A percentile compares a stretch with the other conserved stretches of the same genome.
phyloP scores from a whole-genome alignment of 2,329 filamentous ascomycete species.

The Penicillium fuscoglaucum region DNA sequence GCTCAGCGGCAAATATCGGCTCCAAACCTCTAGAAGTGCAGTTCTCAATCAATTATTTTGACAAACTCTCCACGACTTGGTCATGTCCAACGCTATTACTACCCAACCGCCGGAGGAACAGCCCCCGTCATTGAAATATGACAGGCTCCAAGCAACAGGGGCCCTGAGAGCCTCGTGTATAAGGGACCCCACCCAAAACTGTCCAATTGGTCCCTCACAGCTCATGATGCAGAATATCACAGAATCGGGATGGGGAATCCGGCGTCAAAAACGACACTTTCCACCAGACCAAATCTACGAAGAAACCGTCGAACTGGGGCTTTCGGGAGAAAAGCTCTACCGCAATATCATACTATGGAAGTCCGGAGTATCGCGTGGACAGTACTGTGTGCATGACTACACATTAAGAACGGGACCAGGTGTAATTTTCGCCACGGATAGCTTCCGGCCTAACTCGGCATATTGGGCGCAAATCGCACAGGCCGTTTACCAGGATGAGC shows the following conservation, averaged over 20 bases:
- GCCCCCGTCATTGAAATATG: background rate
- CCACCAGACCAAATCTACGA: constrained; percentile 1
- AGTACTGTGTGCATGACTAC: background rate
- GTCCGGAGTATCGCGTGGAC: background rate
- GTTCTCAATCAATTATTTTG: background rate
- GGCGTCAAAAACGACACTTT: background rate
- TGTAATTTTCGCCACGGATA: background rate
- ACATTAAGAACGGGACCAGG: background rate
- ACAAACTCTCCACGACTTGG: background rate
- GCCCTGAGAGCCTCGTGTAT: background rate
- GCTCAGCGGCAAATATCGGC: background rate
- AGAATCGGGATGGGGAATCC: background rate
- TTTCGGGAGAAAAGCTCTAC: background rate
- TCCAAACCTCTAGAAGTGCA: background rate
- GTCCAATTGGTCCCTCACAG: background rate
- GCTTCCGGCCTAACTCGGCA: constrained; percentile 6
- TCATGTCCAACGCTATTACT: background rate
- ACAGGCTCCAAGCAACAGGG: background rate
- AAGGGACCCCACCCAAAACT: background rate
- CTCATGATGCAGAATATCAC: background rate
- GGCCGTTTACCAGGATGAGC: background rate
- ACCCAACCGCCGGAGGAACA: background rate
- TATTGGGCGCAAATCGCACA: constrained; percentile 9
- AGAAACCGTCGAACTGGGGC: background rate
- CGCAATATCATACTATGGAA: background rate